A percentile compares a stretch with the other conserved stretches of the same genome.
These are phyloP conservation scores for Nicotiana undulata DNA, from an alignment of 257 asterid species.

Conservation along the genomic window DNA sequence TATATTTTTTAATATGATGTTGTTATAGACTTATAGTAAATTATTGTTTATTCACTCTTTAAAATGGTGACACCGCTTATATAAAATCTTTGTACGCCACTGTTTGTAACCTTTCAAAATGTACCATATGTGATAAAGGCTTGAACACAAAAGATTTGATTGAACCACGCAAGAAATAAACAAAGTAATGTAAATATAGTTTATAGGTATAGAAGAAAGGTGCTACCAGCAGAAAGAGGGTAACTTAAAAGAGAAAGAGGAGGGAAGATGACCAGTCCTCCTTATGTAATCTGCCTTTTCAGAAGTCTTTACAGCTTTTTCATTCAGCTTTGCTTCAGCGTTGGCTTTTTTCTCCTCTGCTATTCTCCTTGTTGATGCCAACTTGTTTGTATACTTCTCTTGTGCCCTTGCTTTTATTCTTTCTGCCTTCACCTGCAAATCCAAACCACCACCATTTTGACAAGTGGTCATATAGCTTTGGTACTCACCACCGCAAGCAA, in stretches of 20 bases:
- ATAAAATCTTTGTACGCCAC: too few species aligned
- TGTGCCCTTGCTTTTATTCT: constrained; percentile 70
- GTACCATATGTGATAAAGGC: too few species aligned
- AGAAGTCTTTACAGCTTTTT: constrained; percentile 57
- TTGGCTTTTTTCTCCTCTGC: constrained; percentile 82
- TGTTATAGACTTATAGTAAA: too few species aligned
- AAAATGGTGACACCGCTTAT: too few species aligned
- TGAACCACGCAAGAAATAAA: too few species aligned
- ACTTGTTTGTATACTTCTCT: constrained; percentile 57
- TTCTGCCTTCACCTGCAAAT: constrained; percentile 73
- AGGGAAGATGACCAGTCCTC: constrained; percentile 69
- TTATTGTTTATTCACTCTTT: too few species aligned
- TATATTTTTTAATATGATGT: too few species aligned
- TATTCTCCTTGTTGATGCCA: constrained; percentile 62
- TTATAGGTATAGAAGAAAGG: background rate
- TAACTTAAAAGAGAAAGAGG: constrained; percentile 50
- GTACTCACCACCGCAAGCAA: background rate
- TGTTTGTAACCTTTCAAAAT: too few species aligned
- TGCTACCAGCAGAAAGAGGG: constrained; percentile 52
- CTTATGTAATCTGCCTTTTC: constrained; percentile 71
- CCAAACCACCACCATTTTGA: background rate
- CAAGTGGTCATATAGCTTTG: too few species aligned
- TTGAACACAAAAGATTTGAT: too few species aligned
- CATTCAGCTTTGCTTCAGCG: constrained; percentile 77
- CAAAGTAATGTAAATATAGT: background rate